phyloP scores from a whole-genome alignment of 164 flowering plant genomes.

The Nymphaea thermarum region DNA sequence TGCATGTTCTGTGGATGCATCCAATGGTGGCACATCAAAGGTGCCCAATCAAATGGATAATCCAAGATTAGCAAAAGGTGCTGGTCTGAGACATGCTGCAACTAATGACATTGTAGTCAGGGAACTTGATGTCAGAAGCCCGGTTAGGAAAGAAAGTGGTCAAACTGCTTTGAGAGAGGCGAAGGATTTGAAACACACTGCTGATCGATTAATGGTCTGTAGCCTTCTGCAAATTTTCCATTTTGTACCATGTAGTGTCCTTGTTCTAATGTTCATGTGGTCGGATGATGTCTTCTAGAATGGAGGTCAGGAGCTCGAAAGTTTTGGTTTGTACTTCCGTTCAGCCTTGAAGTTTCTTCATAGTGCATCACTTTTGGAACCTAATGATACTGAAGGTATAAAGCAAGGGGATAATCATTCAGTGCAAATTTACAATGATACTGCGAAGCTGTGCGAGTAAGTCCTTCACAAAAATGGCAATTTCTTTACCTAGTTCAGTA shows the following conservation, averaged over 20 bases:
- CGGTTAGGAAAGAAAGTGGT: slow-evolving; percentile 53
- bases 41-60: slow-evolving; percentile 29
- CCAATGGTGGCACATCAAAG: slow-evolving; percentile 24
- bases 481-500: too few relatives aligned
- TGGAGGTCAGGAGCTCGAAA: slow-evolving; percentile 40
- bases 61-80: slow-evolving; percentile 24
- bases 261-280: slow-evolving; percentile 3
- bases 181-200: slow-evolving; percentile 71
- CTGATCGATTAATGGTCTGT: slow-evolving; percentile 84
- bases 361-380: slow-evolving; percentile 70
- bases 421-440: slow-evolving; percentile 54
- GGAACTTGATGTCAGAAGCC: slow-evolving; percentile 55
- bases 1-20: slow-evolving; percentile 17
- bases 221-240: neutral
- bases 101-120: slow-evolving; percentile 27
- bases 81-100: slow-evolving; percentile 26
- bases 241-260: slow-evolving; percentile 3
- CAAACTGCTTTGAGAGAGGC: slow-evolving; percentile 90
- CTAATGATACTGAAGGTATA: slow-evolving; percentile 36
- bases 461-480: slow-evolving; percentile 7
- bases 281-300: slow-evolving; percentile 29
- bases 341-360: slow-evolving; percentile 92
- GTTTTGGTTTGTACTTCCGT: slow-evolving; percentile 59
- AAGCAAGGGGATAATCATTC: slow-evolving; percentile 60
- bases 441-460: slow-evolving; percentile 88